Percentiles rank a stretch among this genome's conserved stretches.
Conservation (phyloP, 2,329 filamentous ascomycete species). For the Phyllosticta citriasiana region DNA sequence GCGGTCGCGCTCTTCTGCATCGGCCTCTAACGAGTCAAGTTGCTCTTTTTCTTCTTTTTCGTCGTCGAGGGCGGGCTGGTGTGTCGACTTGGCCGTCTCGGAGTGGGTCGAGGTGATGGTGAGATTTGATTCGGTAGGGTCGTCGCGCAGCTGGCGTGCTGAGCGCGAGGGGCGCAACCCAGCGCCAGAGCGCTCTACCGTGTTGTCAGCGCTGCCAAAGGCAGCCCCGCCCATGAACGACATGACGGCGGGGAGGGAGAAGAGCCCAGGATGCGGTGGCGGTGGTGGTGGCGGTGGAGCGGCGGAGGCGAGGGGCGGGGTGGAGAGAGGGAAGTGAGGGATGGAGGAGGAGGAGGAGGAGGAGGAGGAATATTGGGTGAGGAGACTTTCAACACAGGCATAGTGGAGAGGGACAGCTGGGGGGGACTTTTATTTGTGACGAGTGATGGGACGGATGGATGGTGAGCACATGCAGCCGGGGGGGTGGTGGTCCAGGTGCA, state of each 20-base stretch:
- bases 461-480: neutral
- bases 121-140: neutral
- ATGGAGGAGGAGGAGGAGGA: neutral
- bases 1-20: constrained; percentile 20
- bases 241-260: constrained; percentile 2
- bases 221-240: constrained; percentile 7
- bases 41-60: constrained; percentile 17
- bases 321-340: neutral
- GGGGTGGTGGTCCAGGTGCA: no score
- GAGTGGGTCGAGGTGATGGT: neutral
- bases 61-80: constrained; percentile 13
- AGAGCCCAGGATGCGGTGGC: neutral
- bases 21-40: constrained; percentile 7
- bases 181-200: neutral
- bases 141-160: constrained; percentile 11
- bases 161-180: neutral
- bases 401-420: neutral
- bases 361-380: neutral
- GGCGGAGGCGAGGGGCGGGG: neutral
- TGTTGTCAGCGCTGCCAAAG: constrained; percentile 5
- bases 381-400: neutral
- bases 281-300: neutral
- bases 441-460: neutral
- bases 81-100: constrained; percentile 13
- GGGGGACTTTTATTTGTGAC: neutral